Base-by-base conservation (phyloP, 2,329 filamentous ascomycete genomes). In the Helotiales sp. region DNA sequence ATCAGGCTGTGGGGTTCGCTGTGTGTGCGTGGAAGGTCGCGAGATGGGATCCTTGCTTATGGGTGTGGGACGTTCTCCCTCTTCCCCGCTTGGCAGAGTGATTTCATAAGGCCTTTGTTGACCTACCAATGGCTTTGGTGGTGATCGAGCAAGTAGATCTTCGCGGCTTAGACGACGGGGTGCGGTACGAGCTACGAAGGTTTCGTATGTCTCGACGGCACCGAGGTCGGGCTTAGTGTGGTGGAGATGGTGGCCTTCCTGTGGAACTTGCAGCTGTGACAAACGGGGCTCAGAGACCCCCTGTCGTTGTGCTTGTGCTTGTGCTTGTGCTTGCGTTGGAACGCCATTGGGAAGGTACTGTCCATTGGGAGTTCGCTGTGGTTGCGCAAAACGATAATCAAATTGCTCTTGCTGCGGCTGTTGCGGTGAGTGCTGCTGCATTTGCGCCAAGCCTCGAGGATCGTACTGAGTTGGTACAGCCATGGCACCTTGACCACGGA, bases 101-200 rank as follows among this genome's bases (percentile, higher is more conserved):
- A 71, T 54, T 49, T 70, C 67, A 40, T 70, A 71, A 5, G 70
- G 70, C 46, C 64, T 49, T 57, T 72, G 70, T 38, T 72, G 70
- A 2, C 65, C 67, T 24, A 56, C 48, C 5, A 61, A 59, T 2
- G 50, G 33, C 22, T 63, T 61, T 10, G 70, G 66, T 1, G 70
- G 70, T 0, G 67, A 69, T 9, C 70, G 63, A 15, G 69, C 70
- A 7, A 71, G 38, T 1, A 70, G 30, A 29, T 70, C 68, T 51
- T 71, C 68, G 6, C 59, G 52, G 51, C 60, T 67, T 8, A 69
- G 29, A 3, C 61, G 60, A 6, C 54, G 31, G 8, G 53, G 48
- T 30, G 58, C 38, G 5, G 47, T 47, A 36, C 34, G 54, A 29
- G 24, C 30, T 40, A 40, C 48, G 40, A 46, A 59, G n/a, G 49